Conservation (phyloP, 148 eudicot species). For the Chenopodium suecicum region DNA sequence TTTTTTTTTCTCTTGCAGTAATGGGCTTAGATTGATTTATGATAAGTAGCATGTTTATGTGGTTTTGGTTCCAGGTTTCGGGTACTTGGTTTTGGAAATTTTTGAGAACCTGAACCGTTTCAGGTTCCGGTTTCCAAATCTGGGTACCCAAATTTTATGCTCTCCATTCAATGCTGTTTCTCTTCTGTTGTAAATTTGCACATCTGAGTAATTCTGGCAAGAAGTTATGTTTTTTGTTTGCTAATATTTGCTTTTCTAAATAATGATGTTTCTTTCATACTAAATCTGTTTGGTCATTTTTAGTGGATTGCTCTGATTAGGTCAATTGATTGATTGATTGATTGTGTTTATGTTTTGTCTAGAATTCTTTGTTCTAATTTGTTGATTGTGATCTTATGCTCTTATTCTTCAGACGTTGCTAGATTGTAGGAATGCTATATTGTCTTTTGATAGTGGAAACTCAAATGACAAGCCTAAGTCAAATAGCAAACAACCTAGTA, state of each 20-base stretch:
- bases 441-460: slow-evolving; percentile 33
- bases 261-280: too few relatives aligned
- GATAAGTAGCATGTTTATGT: too few relatives aligned
- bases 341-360: not conserved
- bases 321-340: too few relatives aligned
- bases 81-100: too few relatives aligned
- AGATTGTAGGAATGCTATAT: slow-evolving; percentile 59
- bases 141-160: too few relatives aligned
- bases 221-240: not conserved
- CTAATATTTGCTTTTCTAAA: not conserved
- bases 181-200: not conserved
- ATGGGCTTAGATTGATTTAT: too few relatives aligned
- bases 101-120: too few relatives aligned
- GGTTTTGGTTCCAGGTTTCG: too few relatives aligned
- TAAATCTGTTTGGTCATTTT: not conserved
- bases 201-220: not conserved
- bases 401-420: slow-evolving; percentile 52
- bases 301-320: not conserved
- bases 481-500: slow-evolving; percentile 31
- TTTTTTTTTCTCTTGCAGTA: too few relatives aligned
- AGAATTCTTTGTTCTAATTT: not conserved
- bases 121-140: too few relatives aligned
- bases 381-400: not conserved
- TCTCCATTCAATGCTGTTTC: not conserved
- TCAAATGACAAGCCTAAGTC: slow-evolving; percentile 33